Conservation (phyloP, 2,329 filamentous ascomycete genomes). For the Alternaria brassicicola region DNA sequence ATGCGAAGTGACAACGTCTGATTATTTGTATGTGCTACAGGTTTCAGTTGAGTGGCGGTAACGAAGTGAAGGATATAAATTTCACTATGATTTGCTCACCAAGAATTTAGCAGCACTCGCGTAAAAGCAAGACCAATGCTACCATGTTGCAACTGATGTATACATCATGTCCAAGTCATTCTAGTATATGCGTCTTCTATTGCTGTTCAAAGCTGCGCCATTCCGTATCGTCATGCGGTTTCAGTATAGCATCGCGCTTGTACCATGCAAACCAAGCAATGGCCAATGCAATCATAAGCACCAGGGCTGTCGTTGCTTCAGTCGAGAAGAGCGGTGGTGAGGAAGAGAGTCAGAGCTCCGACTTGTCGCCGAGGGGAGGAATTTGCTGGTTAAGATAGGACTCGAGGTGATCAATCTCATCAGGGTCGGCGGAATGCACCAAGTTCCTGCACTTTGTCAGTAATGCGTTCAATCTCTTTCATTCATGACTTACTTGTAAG, state of each 20-base stretch:
- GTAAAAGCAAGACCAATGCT: not conserved
- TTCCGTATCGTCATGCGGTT: not conserved
- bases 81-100: not conserved
- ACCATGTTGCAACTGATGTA: not conserved
- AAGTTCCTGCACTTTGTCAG: constrained; percentile 61
- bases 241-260: constrained; percentile 14
- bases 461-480: not conserved
- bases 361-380: constrained; percentile 53
- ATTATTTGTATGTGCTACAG: not conserved
- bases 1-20: not conserved
- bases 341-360: constrained; percentile 41
- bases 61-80: not conserved
- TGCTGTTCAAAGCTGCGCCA: not conserved
- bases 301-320: constrained; percentile 28
- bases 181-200: not conserved
- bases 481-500: constrained; percentile 66
- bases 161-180: not conserved
- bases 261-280: constrained; percentile 38
- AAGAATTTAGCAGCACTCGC: not conserved
- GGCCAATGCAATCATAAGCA: constrained; percentile 31
- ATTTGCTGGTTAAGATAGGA: constrained; percentile 62
- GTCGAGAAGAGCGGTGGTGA: constrained; percentile 5
- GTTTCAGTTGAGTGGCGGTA: not conserved
- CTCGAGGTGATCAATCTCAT: constrained; percentile 85
- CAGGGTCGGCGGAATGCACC: constrained; percentile 74